Evolutionary conservation across 805 yeast genomes (phyloP), one percentile per base, ranked within the genome.

Genomic region (Ogataea naganishii): DNA sequence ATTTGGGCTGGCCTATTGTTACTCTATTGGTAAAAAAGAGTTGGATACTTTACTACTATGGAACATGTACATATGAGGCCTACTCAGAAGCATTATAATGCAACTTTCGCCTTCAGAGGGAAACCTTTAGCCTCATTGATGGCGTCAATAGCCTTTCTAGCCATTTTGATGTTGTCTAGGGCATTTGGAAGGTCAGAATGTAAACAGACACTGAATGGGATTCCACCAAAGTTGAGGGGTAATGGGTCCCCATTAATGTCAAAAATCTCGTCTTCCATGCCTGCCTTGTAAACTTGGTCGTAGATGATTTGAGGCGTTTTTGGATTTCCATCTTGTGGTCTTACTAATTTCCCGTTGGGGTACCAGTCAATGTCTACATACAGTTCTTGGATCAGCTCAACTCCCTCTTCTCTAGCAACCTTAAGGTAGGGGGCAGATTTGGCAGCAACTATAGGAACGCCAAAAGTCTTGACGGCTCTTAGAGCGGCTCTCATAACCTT

Each of bases 181-280:
- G 61, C 61, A 6, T 53, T 49, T 4, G 61, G 58, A 57, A 58
- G 50, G 39, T 58, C 63, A 5, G 62, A 54, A 34, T 58, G 63
- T 14, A 58, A 34, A 38, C 63, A 58, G 4, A 55, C 42, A 32
- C 47, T 39, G 18, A 53, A 51, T 3, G 62, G 62, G 23, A 38
- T 35, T 2, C 35, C 39, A 4, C 40, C 51, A 27, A 49, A 56
- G 20, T 51, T 51, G 27, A 57, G 33, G n/a, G 38, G 38, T 18
- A 58, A 31, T 3, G 30, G 30, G 7, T 47, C 36, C 11, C 44
- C 46, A 11, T 49, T 49, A 25, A 40, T 35, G 24, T 47, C 43
- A 12, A 42, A 34, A 7, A 49, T 37, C 14, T 28, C 36, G 37
- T 49, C 58, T 23, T 29, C 38, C 15, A 20, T 24, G 2, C 57